phyloP scores from a whole-genome alignment of 495 filamentous ascomycete genomes.

The Cenococcum geophilum region DNA sequence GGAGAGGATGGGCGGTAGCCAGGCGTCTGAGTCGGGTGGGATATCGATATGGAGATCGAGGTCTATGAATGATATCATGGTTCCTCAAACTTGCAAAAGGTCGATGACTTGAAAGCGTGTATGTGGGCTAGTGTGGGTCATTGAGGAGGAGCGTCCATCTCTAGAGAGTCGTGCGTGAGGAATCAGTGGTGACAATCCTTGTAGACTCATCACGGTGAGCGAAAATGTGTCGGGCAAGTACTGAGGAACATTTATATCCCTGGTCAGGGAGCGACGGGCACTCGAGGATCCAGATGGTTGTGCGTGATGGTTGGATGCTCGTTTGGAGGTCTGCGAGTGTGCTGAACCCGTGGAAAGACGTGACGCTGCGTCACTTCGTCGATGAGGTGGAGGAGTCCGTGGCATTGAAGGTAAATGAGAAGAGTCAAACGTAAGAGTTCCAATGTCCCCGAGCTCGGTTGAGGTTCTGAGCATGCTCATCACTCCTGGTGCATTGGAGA shows the following conservation, averaged over 20 bases:
- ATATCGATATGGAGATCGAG: constrained; percentile 58
- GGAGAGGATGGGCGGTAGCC: constrained; percentile 60
- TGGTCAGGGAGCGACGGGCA: constrained; percentile 15
- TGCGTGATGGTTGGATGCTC: constrained; percentile 10
- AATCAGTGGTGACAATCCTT: constrained; percentile 31
- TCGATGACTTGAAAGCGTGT: constrained; percentile 46
- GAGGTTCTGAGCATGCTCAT: constrained; percentile 63
- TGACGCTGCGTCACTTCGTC: constrained; percentile 27
- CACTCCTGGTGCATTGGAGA: constrained; percentile 33
- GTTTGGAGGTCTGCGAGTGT: constrained; percentile 21
- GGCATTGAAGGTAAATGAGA: constrained; percentile 39
- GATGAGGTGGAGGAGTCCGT: constrained; percentile 16
- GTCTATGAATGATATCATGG: constrained; percentile 44
- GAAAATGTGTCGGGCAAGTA: constrained; percentile 23
- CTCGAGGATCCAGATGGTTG: constrained; percentile 27
- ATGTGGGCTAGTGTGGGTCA: constrained; percentile 49
- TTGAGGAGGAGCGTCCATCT: constrained; percentile 50
- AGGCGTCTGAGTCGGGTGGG: constrained; percentile 59
- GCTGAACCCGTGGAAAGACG: constrained; percentile 28
- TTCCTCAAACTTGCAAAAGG: constrained; percentile 50
- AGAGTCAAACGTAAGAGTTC: constrained; percentile 51
- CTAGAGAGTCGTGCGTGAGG: constrained; percentile 24
- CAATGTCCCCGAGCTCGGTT: constrained; percentile 64
- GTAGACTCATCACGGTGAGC: constrained; percentile 27
- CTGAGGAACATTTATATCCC: constrained; percentile 23